Evolutionary conservation across 768 basidiomycete species (phyloP), one percentile per base, ranked within the genome.

Genomic region (Amanita muscaria): DNA sequence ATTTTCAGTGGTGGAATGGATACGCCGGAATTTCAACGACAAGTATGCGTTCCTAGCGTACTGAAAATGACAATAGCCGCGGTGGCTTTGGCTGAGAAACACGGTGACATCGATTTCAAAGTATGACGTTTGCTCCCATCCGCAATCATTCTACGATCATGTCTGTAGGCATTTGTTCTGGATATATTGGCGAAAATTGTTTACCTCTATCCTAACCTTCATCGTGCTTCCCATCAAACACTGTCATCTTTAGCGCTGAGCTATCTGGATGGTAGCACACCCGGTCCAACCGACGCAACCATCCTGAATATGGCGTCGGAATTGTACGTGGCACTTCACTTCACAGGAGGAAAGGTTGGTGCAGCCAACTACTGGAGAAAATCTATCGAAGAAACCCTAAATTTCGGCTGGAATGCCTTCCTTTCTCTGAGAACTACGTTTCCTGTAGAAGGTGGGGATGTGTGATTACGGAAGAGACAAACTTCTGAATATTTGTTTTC

Each of bases 21-120:
- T 57, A 65, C 76, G n/a, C 67, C 79, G 23, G 88, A 90, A 60
- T 90, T 88, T 60, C 85, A 89, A 56, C 70, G 89, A 56, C 88
- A 90, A 60, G 66, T 88, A 3, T 75, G 74, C 27, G 67, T 70
- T 4, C 88, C 89, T 2, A 79, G 79, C 53, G 69, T 88, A 19
- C 70, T 80, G 14, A 90, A 88, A 63, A 79, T 83, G 58, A 78
- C 78, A 21, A 52, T 66, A 32, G 74, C 76, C 3, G 62, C 89
- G 25, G 59, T 84, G 23, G 58, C 65, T 3, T 58, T 87, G 18
- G 71, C 69, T 4, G 79, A 83, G 38, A 75, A 70, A 49, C 65
- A 66, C 36, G 43, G 49, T 3, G 73, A 79, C 49, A 51, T 53
- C 19, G 77, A 80, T 38, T 52, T 84, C 14, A 78, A 74, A 63